Percentiles rank a stretch among this genome's conserved stretches.
phyloP scores from a whole-genome alignment of 306 rosid species.

The Datisca glomerata region DNA sequence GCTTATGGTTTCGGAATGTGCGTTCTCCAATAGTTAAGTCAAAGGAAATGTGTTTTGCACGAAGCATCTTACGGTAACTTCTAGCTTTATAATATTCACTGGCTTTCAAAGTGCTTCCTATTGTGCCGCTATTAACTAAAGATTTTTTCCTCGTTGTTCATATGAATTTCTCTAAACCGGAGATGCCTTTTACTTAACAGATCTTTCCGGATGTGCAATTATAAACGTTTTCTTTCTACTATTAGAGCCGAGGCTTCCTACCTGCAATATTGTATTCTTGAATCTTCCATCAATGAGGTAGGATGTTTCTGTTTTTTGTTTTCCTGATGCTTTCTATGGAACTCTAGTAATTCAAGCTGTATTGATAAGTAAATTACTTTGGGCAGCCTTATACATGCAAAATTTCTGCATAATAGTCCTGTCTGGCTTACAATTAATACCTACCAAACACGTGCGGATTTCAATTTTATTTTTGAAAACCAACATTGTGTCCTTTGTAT shows the following conservation, averaged over 20 bases:
- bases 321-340: neutral
- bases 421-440: no score
- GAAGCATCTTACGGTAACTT: slow-evolving; percentile 53
- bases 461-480: no score
- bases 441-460: no score
- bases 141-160: slow-evolving; percentile 2
- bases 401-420: no score
- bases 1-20: slow-evolving; percentile 59
- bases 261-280: slow-evolving; percentile 74
- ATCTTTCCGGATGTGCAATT: slow-evolving; percentile 54
- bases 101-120: neutral
- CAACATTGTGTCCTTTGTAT: no score
- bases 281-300: slow-evolving; percentile 74
- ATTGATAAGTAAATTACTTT: no score
- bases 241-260: slow-evolving; percentile 54
- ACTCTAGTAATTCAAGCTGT: no score
- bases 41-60: slow-evolving; percentile 76
- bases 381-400: no score
- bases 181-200: slow-evolving; percentile 32
- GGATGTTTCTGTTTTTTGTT: neutral
- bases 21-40: slow-evolving; percentile 46
- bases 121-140: slow-evolving; percentile 5
- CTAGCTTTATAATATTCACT: slow-evolving; percentile 10
- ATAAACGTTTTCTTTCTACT: slow-evolving; percentile 42
- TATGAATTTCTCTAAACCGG: slow-evolving; percentile 1